Conservation (phyloP, 208 protist species). For the Balamuthia mandrillaris region DNA sequence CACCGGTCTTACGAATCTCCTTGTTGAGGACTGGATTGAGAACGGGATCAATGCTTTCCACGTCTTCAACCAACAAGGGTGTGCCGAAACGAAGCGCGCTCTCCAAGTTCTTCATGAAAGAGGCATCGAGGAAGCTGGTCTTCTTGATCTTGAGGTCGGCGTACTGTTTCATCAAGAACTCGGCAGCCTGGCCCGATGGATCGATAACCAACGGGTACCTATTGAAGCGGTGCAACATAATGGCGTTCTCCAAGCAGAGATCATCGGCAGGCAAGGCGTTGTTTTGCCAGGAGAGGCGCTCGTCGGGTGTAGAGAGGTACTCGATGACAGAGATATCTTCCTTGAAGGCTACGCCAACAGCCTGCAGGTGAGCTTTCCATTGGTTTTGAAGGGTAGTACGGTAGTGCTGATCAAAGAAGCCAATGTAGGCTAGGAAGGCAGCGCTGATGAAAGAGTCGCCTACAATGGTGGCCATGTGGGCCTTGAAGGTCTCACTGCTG, state of each 20-base stretch:
- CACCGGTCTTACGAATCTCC: constrained; percentile 90
- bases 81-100: constrained; percentile 96
- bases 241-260: constrained; percentile 96
- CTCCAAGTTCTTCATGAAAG: constrained; percentile 97
- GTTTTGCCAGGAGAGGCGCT: constrained; percentile 89
- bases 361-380: constrained; percentile 79
- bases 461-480: constrained; percentile 84
- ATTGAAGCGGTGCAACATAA: constrained; percentile 86
- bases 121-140: constrained; percentile 64
- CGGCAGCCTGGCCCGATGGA: constrained; percentile 90
- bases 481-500: constrained; percentile 80
- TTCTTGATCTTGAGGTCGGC: constrained; percentile 68
- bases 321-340: constrained; percentile 82
- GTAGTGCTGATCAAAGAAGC: constrained; percentile 93
- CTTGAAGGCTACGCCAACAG: constrained; percentile 73
- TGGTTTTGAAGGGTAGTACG: constrained; percentile 78
- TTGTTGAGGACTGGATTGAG: constrained; percentile 96
- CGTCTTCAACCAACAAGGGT: constrained; percentile 97
- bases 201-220: constrained; percentile 98
- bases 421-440: constrained; percentile 95
- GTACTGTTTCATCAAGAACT: constrained; percentile 87
- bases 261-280: constrained; percentile 91
- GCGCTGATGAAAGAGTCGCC: constrained; percentile 91
- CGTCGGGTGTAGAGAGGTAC: constrained; percentile 85
- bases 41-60: constrained; percentile 96